Evolutionary conservation across 2,329 filamentous ascomycete species (phyloP), one percentile per base, ranked within the genome.

Genomic region (Trichoderma aggressivum): DNA sequence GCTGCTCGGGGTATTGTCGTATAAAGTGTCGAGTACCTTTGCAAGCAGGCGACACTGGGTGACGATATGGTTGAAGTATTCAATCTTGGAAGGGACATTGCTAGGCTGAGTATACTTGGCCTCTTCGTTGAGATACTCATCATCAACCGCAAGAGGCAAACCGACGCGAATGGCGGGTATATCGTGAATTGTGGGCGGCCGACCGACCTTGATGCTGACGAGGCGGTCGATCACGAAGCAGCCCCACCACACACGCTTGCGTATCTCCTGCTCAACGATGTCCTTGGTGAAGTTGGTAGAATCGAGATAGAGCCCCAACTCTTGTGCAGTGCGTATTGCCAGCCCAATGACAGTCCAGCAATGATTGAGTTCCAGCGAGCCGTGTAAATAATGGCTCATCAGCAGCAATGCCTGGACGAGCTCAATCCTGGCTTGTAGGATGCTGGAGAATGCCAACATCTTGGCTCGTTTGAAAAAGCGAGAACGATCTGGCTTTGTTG

Each of bases 221-320:
- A 68, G 65, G 28, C 65, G 65, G 36, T 68, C 65, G 24, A 68
- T 68, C 4, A 68, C 65, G 55, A 68, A 68, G 55, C 65, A 68
- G 6, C 65, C 65, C 65, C 65, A 68, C 65, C 65, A 68, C n/a
- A 68, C 65, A 12, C 65, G 65, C 55, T 68, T 68, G n/a, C 65
- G 65, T 34, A 60, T 68, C 65, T 68, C 65, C 65, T 68, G 65
- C 55, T 68, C 65, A 11, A 68, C 28, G 24, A 60, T 60, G 10
- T 68, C 65, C 3, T 56, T 30, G 18, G 65, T 68, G 18, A 68
- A 68, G 8, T 68, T 58, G 18, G 65, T 36, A 14, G 65, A 36
- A 28, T 60, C 65, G 36, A 68, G 65, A 60, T 68, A 68, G 16
- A 68, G 65, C 14, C 65, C 65, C 5, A 68, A 55, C 28, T 68